Conservation (phyloP, 306 rosid genomes). For the Cucumis sativus region DNA sequence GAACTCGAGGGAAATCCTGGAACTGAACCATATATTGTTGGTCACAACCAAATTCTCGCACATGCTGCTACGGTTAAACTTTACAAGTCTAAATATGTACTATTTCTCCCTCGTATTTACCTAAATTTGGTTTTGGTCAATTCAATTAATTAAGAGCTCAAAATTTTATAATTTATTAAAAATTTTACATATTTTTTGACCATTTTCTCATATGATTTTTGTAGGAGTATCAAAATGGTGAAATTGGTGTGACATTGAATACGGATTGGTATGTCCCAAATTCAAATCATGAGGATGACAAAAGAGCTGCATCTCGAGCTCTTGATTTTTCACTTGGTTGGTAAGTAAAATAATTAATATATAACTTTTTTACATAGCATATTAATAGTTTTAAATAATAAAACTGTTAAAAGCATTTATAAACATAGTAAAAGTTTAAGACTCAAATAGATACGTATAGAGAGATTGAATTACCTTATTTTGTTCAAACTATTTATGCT, state of each 20-base stretch:
- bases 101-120: neutral
- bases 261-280: slow-evolving; percentile 23
- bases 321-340: neutral
- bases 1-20: slow-evolving; percentile 28
- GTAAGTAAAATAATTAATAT: neutral
- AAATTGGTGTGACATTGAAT: slow-evolving; percentile 37
- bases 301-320: neutral
- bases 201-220: no score
- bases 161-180: no score
- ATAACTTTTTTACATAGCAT: no score
- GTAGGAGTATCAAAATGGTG: slow-evolving; percentile 36
- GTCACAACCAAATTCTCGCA: slow-evolving; percentile 48
- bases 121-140: neutral
- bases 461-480: no score
- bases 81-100: slow-evolving; percentile 23
- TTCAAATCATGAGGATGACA: neutral
- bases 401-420: no score
- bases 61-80: slow-evolving; percentile 37
- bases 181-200: no score
- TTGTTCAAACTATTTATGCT: no score
- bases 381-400: no score
- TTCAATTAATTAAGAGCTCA: no score
- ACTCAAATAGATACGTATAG: no score
- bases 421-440: no score
- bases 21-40: slow-evolving; percentile 43